Evolutionary conservation across 176 grass and related monocot species (phyloP).

Genomic region (Neostapfia colusana): DNA sequence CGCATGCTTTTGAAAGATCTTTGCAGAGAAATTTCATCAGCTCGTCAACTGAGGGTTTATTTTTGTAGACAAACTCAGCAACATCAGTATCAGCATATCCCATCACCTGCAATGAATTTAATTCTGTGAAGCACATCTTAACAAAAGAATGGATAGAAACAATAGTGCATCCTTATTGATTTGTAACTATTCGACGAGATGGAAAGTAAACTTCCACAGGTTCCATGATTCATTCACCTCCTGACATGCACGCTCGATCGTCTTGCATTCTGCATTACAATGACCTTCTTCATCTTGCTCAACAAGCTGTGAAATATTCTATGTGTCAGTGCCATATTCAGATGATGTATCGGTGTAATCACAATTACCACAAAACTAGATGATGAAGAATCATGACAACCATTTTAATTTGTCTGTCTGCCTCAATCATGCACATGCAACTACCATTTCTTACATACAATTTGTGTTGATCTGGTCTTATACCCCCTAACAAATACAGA

Average conservation of each 20-base stretch:
- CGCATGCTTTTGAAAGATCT: conserved; percentile 84
- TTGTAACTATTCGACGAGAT: neutral
- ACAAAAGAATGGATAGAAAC: conserved; percentile 7
- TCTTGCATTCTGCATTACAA: conserved; percentile 91
- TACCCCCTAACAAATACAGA: neutral
- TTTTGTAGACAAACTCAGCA: conserved; percentile 90
- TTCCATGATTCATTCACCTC: conserved; percentile 46
- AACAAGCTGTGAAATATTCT: conserved; percentile 62
- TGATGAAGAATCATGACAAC: neutral
- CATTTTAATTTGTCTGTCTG: neutral
- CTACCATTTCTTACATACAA: neutral
- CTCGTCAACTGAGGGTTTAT: conserved; percentile 59
- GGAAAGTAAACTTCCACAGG: neutral
- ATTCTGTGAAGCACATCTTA: neutral
- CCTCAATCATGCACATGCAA: neutral
- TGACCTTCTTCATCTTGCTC: conserved; percentile 92
- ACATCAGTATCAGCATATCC: conserved; percentile 94
- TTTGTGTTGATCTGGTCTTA: neutral
- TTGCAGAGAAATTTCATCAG: conserved; percentile 81
- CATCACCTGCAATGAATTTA: conserved; percentile 60
- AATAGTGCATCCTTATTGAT: neutral
- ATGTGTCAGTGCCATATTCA: neutral
- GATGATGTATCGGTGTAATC: neutral
- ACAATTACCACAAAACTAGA: conserved; percentile 4
- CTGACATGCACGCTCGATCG: conserved; percentile 89